These are phyloP conservation scores for Posidonia oceanica DNA, from an alignment of 116 monocot genomes.

Conservation along the genomic window DNA sequence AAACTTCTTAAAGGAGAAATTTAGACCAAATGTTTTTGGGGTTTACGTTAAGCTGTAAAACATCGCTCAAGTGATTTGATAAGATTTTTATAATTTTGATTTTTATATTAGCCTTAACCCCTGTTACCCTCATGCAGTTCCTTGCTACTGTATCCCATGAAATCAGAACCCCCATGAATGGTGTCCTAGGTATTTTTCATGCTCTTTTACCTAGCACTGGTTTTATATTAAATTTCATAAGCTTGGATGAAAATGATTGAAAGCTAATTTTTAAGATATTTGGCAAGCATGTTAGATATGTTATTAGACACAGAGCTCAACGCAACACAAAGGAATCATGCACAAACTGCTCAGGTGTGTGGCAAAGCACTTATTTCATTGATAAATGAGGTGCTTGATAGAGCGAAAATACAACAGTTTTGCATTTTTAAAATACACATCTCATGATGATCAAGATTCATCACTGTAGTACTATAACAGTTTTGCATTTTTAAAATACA, in stretches of 20 bases:
- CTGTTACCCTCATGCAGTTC: constrained; percentile 43
- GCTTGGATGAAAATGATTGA: background rate
- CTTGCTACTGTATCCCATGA: constrained; percentile 98
- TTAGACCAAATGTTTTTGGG: background rate
- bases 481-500: too few relatives aligned
- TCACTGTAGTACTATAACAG: too few relatives aligned
- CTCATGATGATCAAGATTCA: too few relatives aligned
- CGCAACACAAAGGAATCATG: constrained; percentile 80
- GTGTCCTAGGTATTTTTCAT: constrained; percentile 67
- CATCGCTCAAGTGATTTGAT: too few relatives aligned
- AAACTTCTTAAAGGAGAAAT: background rate
- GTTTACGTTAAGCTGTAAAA: too few relatives aligned
- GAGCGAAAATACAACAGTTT: constrained; percentile 99
- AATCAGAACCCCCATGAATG: constrained; percentile 99
- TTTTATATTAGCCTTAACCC: background rate
- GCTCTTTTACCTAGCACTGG: constrained; percentile 1
- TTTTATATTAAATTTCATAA: background rate
- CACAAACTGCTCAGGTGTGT: constrained; percentile 94
- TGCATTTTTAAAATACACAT: too few relatives aligned
- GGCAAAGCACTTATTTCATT: constrained; percentile 85
- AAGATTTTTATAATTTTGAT: background rate
- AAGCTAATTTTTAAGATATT: background rate
- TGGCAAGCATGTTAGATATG: constrained; percentile 93
- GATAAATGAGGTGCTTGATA: constrained; percentile 96
- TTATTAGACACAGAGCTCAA: constrained; percentile 79